Evolutionary conservation across 352 stramenopile species (phyloP).

Genomic region (Pythium chondricola): DNA sequence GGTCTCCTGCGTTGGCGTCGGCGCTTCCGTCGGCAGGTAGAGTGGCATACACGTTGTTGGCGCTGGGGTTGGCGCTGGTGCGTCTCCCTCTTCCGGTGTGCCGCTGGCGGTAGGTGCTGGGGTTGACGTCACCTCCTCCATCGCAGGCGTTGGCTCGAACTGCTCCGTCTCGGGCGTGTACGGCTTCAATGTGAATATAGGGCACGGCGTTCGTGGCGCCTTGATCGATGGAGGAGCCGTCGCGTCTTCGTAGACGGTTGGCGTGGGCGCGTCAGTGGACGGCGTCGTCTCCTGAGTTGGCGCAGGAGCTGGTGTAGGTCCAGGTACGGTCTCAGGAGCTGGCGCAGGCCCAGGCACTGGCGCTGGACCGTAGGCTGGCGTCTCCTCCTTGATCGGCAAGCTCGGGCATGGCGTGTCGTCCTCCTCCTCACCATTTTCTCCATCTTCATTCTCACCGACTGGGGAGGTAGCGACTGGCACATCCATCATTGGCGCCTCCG

Average conservation of each 20-base stretch:
- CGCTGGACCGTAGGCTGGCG: neutral
- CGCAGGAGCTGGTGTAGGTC: neutral
- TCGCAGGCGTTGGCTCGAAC: neutral
- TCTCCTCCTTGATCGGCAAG: conserved; percentile 1
- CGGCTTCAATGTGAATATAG: conserved; percentile 6
- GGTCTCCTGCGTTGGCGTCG: neutral
- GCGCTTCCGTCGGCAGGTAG: neutral
- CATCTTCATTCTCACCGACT: neutral
- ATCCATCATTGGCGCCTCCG: neutral
- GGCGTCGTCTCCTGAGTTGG: neutral
- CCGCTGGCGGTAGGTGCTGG: neutral
- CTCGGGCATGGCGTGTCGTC: conserved; percentile 12
- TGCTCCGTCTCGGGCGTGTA: neutral
- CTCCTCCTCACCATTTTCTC: neutral
- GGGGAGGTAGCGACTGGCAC: neutral
- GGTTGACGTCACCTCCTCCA: neutral
- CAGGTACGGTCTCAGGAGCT: neutral
- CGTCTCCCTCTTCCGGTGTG: neutral
- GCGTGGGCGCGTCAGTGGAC: neutral
- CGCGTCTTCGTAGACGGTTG: too few relatives aligned
- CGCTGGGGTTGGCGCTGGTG: neutral
- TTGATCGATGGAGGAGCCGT: neutral
- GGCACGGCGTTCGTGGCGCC: neutral
- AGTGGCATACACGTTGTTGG: neutral
- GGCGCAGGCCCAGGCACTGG: neutral